Evolutionary conservation across 495 filamentous ascomycete species (phyloP).

Genomic region (Massariosphaeria phaeospora): DNA sequence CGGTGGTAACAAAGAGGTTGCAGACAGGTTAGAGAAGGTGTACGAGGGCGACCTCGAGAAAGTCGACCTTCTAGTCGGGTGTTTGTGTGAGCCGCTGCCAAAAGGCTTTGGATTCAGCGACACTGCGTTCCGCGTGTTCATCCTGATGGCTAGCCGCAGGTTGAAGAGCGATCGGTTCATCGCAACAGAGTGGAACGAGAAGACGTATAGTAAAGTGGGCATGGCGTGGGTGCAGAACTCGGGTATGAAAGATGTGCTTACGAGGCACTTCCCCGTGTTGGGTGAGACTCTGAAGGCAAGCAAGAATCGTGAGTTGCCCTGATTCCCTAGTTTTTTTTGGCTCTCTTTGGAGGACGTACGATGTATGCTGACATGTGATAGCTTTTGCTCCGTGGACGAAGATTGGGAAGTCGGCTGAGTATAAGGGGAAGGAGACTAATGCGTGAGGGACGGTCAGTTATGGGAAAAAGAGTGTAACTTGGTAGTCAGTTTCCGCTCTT

Average conservation of each 20-base stretch:
- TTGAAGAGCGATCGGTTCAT: slow-evolving; percentile 45
- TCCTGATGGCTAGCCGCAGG: slow-evolving; percentile 21
- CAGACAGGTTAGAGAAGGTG: slow-evolving; percentile 30
- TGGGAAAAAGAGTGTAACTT: too few relatives aligned
- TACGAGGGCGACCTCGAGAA: slow-evolving; percentile 40
- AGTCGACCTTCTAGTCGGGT: slow-evolving; percentile 43
- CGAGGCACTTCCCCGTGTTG: slow-evolving; percentile 41
- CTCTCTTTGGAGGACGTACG: neutral
- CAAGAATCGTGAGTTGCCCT: slow-evolving; percentile 32
- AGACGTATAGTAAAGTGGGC: slow-evolving; percentile 42
- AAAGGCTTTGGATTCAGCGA: slow-evolving; percentile 42
- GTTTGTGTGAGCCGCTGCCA: slow-evolving; percentile 40
- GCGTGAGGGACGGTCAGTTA: too few relatives aligned
- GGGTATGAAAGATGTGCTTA: slow-evolving; percentile 38
- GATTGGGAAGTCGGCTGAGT: slow-evolving; percentile 29
- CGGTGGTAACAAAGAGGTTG: slow-evolving; percentile 38
- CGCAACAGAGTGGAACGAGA: slow-evolving; percentile 36
- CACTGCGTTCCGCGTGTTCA: slow-evolving; percentile 18
- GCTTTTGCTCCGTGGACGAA: slow-evolving; percentile 42
- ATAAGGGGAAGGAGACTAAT: slow-evolving; percentile 39
- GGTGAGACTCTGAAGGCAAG: slow-evolving; percentile 26
- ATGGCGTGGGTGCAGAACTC: slow-evolving; percentile 42
- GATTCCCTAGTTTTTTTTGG: neutral
- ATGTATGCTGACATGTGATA: neutral
- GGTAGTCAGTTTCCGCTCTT: too few relatives aligned